Evolutionary conservation across 306 rosid genomes (phyloP).

Genomic region (Coriaria nepalensis): DNA sequence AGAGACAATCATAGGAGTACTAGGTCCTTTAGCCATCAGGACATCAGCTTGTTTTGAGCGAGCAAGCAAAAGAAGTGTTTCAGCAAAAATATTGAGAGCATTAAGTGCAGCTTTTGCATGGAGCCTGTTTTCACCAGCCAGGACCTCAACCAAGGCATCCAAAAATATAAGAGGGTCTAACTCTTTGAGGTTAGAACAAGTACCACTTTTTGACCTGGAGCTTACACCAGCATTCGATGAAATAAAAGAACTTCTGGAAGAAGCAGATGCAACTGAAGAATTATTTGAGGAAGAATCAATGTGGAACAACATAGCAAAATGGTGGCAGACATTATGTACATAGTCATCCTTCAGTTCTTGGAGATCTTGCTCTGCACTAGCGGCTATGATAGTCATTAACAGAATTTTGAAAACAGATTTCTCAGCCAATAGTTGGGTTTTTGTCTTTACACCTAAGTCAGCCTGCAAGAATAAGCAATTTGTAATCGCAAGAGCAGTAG

Average conservation of each 20-base stretch:
- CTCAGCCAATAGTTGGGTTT: conserved; percentile 98
- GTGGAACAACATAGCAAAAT: conserved; percentile 91
- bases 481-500: conserved; percentile 21
- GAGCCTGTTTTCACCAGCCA: conserved; percentile 86
- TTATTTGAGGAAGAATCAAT: conserved; percentile 44
- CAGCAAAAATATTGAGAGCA: conserved; percentile 81
- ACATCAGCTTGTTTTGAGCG: conserved; percentile 93
- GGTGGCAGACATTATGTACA: conserved; percentile 79
- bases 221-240: conserved; percentile 41
- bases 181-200: conserved; percentile 80
- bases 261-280: conserved; percentile 27
- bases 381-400: conserved; percentile 78
- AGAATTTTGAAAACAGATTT: conserved; percentile 92
- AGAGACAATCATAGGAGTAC: conserved; percentile 96
- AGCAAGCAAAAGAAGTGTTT: conserved; percentile 81
- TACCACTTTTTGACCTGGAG: conserved; percentile 46
- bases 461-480: conserved; percentile 43
- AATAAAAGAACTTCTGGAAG: conserved; percentile 49
- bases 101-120: conserved; percentile 90
- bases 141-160: conserved; percentile 96
- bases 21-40: conserved; percentile 80
- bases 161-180: conserved; percentile 86
- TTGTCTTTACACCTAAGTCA: conserved; percentile 96
- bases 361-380: conserved; percentile 77
- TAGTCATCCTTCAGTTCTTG: conserved; percentile 75